A percentile compares a stretch with the other conserved stretches of the same genome.
phyloP scores from a whole-genome alignment of 345 rosid species.

The Streptanthus diversifolius region DNA sequence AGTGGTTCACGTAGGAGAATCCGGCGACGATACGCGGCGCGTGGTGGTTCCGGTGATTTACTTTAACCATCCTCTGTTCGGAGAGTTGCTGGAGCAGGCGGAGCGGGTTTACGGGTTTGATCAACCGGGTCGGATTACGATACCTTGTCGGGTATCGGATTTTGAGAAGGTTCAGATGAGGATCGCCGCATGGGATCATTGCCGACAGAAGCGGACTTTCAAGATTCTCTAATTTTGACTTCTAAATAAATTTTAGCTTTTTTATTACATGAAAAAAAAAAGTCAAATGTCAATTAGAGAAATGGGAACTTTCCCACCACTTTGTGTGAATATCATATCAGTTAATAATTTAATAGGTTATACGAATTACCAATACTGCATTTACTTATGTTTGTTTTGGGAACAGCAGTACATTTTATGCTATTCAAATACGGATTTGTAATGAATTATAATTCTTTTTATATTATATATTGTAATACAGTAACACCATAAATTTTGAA shows the following conservation, averaged over 20 bases:
- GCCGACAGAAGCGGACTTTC: constrained; percentile 26
- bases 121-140: constrained; percentile 67
- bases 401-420: background rate
- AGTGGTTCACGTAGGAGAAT: constrained; percentile 64
- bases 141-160: constrained; percentile 76
- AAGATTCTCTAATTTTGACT: constrained; percentile 22
- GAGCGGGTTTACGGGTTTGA: constrained; percentile 73
- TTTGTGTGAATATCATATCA: constrained; percentile 13
- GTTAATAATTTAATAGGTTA: background rate
- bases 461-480: background rate
- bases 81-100: constrained; percentile 63
- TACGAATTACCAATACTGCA: background rate
- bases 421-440: background rate
- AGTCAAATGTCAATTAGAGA: background rate
- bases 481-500: background rate
- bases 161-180: constrained; percentile 74
- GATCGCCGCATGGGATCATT: constrained; percentile 58
- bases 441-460: background rate
- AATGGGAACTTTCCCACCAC: background rate
- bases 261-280: background rate
- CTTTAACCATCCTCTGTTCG: constrained; percentile 84
- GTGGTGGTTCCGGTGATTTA: constrained; percentile 71
- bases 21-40: constrained; percentile 44
- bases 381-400: background rate
- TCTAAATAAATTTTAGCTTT: background rate